These are phyloP conservation scores for Septoria linicola DNA, from an alignment of 2,329 filamentous ascomycete species.

Conservation along the genomic window DNA sequence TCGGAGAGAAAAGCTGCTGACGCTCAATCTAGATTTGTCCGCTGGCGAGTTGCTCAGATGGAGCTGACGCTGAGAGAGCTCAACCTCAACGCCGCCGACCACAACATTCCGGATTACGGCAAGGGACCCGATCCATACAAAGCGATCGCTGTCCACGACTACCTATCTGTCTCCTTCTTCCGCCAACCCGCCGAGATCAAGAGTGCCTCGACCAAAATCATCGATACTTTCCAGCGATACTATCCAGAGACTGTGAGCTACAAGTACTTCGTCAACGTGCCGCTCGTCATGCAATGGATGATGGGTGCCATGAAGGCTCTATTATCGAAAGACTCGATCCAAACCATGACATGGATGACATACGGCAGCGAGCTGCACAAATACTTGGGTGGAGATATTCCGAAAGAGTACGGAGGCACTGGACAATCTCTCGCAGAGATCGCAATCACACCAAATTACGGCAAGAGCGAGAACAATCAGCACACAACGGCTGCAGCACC, in stretches of 20 bases:
- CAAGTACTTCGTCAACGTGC: constrained; percentile 97
- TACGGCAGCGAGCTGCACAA: constrained; percentile 65
- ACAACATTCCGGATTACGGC: constrained; percentile 68
- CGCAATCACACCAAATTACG: constrained; percentile 44
- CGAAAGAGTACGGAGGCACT: constrained; percentile 76
- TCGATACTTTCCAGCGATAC: constrained; percentile 74
- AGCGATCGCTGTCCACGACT: constrained; percentile 92
- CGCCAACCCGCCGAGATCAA: constrained; percentile 75
- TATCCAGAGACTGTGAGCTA: constrained; percentile 87
- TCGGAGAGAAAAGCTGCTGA: not conserved
- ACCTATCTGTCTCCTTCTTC: constrained; percentile 82
- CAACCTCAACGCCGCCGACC: constrained; percentile 65
- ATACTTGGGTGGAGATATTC: constrained; percentile 66
- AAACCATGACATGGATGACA: constrained; percentile 51
- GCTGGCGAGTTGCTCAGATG: constrained; percentile 89
- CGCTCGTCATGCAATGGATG: constrained; percentile 81
- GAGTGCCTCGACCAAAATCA: constrained; percentile 74
- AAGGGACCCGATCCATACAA: constrained; percentile 74
- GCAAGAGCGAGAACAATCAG: constrained; percentile 1
- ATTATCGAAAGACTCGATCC: constrained; percentile 49
- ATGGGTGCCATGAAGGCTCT: constrained; percentile 50
- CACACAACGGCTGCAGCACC: no score
- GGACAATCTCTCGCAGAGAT: constrained; percentile 52
- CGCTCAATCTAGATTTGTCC: constrained; percentile 67
- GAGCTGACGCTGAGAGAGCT: constrained; percentile 78